A percentile compares a stretch with the other conserved stretches of the same genome.
phyloP scores from a whole-genome alignment of 352 stramenopile genomes.

The Globisporangium acanthophoron region DNA sequence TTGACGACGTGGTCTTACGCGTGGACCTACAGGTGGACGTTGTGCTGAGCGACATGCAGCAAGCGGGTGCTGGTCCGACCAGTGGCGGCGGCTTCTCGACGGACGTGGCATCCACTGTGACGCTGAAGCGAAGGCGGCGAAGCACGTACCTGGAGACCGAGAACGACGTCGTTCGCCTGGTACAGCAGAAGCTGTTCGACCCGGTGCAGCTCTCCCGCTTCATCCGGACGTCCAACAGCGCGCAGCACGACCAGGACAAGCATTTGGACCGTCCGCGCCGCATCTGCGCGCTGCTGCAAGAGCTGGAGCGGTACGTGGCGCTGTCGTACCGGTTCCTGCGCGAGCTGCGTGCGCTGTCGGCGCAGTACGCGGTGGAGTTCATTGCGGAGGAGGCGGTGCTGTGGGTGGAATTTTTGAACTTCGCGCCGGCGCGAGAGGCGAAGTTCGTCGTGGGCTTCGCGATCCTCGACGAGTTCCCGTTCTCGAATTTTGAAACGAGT shows the following conservation, averaged over 20 bases:
- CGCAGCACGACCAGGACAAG: constrained; percentile 19
- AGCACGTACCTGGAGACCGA: constrained; percentile 34
- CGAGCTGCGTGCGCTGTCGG: constrained; percentile 56
- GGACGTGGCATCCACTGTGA: constrained; percentile 16
- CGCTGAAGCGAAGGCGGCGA: constrained; percentile 16
- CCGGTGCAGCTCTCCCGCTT: constrained; percentile 25
- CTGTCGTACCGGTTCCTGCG: constrained; percentile 50
- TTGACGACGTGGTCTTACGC: constrained; percentile 45
- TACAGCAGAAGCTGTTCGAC: constrained; percentile 49
- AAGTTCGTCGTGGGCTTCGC: constrained; percentile 53
- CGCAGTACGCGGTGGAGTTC: constrained; percentile 41
- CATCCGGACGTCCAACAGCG: constrained; percentile 9
- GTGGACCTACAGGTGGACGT: constrained; percentile 39
- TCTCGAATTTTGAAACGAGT: constrained; percentile 35
- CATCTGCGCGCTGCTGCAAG: constrained; percentile 33
- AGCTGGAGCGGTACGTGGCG: constrained; percentile 44
- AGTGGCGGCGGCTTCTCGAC: constrained; percentile 14
- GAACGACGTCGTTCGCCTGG: constrained; percentile 36
- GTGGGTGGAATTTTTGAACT: constrained; percentile 67
- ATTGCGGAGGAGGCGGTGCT: constrained; percentile 33
- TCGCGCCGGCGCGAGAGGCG: constrained; percentile 22
- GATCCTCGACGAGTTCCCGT: constrained; percentile 45
- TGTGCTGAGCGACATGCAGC: constrained; percentile 11
- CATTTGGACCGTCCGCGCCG: constrained; percentile 14
- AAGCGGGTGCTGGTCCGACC: neutral